phyloP scores from a whole-genome alignment of 2,329 filamentous ascomycete species.

The Cladosporium sp. region DNA sequence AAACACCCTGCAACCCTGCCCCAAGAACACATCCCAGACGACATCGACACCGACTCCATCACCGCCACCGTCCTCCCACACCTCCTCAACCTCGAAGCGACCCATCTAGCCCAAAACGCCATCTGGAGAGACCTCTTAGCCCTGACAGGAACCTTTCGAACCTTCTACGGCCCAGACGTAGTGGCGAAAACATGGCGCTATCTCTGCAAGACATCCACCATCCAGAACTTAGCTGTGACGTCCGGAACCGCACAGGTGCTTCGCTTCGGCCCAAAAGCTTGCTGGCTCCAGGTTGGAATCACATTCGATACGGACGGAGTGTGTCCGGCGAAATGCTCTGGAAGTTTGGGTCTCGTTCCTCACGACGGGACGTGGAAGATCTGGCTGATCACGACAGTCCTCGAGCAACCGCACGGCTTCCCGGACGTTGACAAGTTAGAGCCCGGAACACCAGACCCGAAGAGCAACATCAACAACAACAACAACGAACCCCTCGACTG shows the following conservation, averaged over 20 bases:
- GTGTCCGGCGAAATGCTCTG: constrained; percentile 25
- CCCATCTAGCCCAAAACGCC: constrained; percentile 14
- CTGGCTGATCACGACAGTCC: constrained; percentile 31
- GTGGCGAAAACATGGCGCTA: constrained; percentile 37
- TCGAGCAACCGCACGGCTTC: constrained; percentile 42
- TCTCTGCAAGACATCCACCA: constrained; percentile 21
- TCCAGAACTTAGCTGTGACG: constrained; percentile 20
- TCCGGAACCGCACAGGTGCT: constrained; percentile 19
- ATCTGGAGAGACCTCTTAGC: constrained; percentile 55
- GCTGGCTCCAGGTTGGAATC: constrained; percentile 27
- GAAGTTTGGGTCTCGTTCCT: constrained; percentile 29
- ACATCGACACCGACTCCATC: constrained; percentile 9
- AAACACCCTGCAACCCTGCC: constrained; percentile 16
- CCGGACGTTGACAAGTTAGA: constrained; percentile 46
- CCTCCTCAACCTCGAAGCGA: background rate
- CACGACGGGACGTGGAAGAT: constrained; percentile 32
- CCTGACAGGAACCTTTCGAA: constrained; percentile 53
- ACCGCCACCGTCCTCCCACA: background rate
- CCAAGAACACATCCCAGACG: constrained; percentile 9
- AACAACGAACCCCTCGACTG: constrained; percentile 21
- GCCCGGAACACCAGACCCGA: constrained; percentile 10
- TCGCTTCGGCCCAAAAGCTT: constrained; percentile 13
- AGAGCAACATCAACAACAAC: too few relatives aligned
- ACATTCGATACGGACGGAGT: constrained; percentile 23
- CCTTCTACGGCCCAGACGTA: constrained; percentile 41